Conservation (phyloP, 2,329 filamentous ascomycete species). For the Penicillium olsonii region DNA sequence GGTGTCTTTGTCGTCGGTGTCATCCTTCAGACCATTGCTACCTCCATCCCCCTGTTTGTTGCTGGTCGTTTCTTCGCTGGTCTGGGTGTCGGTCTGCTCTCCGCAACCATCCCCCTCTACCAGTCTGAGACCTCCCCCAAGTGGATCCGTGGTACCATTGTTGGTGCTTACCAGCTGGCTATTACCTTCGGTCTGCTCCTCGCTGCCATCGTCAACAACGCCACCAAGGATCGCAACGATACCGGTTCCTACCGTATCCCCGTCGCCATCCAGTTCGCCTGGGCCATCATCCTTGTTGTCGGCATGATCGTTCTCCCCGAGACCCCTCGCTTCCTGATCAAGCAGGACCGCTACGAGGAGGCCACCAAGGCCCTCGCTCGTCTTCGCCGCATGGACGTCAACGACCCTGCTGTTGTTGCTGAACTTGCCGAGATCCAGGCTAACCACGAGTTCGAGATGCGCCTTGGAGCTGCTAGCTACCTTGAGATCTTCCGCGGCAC, state of each 20-base stretch:
- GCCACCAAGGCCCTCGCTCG: conserved; percentile 64
- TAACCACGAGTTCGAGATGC: conserved; percentile 78
- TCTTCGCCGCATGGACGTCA: conserved; percentile 68
- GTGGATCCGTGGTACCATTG: conserved; percentile 74
- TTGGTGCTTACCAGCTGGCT: conserved; percentile 77
- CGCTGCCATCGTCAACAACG: conserved; percentile 72
- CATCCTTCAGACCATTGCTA: conserved; percentile 34
- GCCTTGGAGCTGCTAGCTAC: conserved; percentile 8
- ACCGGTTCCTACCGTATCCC: conserved; percentile 74
- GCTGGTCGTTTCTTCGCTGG: conserved; percentile 52
- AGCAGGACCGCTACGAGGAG: conserved; percentile 66
- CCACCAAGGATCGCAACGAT: conserved; percentile 61
- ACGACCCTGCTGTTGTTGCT: conserved; percentile 68
- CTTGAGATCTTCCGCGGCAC: conserved; percentile 22
- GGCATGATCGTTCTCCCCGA: conserved; percentile 78
- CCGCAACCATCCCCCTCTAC: conserved; percentile 63
- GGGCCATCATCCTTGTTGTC: conserved; percentile 71
- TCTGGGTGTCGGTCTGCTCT: conserved; percentile 72
- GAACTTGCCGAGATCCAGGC: conserved; percentile 82
- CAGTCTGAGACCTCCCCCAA: conserved; percentile 75
- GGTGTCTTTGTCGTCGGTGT: conserved; percentile 36
- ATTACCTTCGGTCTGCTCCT: conserved; percentile 75
- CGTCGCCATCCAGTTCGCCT: conserved; percentile 75
- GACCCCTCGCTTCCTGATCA: conserved; percentile 80
- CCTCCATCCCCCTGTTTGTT: conserved; percentile 38